phyloP scores from a whole-genome alignment of 2,329 filamentous ascomycete species.

The Colletotrichum eleusines region DNA sequence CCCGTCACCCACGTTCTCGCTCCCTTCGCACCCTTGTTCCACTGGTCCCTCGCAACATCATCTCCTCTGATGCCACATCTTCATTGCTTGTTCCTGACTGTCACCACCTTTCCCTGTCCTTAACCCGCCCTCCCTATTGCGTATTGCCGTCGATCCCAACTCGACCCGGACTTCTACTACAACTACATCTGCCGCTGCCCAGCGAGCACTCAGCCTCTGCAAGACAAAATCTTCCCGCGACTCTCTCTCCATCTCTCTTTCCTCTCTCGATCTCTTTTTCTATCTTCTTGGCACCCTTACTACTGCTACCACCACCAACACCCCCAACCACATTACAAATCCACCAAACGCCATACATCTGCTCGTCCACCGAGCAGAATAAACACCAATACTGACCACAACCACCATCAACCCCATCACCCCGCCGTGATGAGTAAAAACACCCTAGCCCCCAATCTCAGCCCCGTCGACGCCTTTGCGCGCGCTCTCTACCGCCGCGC shows the following conservation, averaged over 20 bases:
- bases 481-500: constrained; percentile 67
- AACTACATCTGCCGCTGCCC: constrained; percentile 21
- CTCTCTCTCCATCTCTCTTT: not conserved
- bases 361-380: constrained; percentile 28
- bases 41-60: constrained; percentile 15
- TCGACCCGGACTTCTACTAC: constrained; percentile 16
- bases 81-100: constrained; percentile 35
- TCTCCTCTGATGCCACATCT: constrained; percentile 35
- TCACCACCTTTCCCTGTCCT: constrained; percentile 35
- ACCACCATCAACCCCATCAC: constrained; percentile 23
- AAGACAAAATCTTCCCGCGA: constrained; percentile 1
- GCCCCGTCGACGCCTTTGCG: constrained; percentile 67
- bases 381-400: constrained; percentile 27
- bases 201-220: constrained; percentile 34
- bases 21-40: constrained; percentile 2
- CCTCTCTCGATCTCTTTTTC: not conserved
- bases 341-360: not conserved
- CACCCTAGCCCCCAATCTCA: constrained; percentile 60
- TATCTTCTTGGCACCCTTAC: not conserved
- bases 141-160: constrained; percentile 32
- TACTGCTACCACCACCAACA: not conserved
- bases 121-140: constrained; percentile 36
- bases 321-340: not conserved
- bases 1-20: constrained; percentile 36
- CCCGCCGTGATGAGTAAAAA: constrained; percentile 48